Conservation (phyloP, 805 yeast species). For the Suhomyces vadensis region DNA sequence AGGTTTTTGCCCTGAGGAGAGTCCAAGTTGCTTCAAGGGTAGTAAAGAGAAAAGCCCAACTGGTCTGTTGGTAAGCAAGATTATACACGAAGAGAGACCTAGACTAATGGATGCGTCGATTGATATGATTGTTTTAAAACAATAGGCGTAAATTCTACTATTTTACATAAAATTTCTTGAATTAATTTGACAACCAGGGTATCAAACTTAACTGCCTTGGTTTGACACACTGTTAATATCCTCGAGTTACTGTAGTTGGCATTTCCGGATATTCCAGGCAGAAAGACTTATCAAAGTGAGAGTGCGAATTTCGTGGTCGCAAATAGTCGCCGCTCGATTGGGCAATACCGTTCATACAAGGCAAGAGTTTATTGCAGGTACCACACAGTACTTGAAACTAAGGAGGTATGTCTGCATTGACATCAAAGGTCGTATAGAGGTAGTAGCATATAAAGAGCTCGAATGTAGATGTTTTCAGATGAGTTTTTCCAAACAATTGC, state of each 20-base stretch:
- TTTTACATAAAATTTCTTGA: too few relatives aligned
- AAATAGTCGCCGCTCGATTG: neutral
- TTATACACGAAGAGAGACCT: too few relatives aligned
- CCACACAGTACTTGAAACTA: too few relatives aligned
- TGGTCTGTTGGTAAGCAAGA: too few relatives aligned
- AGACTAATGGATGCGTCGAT: too few relatives aligned
- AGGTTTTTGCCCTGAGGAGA: constrained; percentile 1
- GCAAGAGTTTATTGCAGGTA: neutral
- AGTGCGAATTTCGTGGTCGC: constrained; percentile 1
- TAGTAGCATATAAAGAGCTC: neutral
- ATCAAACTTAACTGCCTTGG: neutral
- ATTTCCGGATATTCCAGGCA: neutral
- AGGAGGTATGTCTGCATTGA: too few relatives aligned
- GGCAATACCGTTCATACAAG: neutral
- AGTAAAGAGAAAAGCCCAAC: too few relatives aligned
- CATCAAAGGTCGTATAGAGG: too few relatives aligned
- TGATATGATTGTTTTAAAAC: too few relatives aligned
- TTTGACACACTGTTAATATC: neutral
- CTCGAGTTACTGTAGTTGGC: neutral
- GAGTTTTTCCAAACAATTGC: neutral
- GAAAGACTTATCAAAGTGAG: neutral
- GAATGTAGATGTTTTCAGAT: neutral
- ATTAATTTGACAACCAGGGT: too few relatives aligned
- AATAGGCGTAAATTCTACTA: too few relatives aligned
- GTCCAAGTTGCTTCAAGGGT: too few relatives aligned